Conservation (phyloP, 352 stramenopile species). For the Globisporangium barbulae region DNA sequence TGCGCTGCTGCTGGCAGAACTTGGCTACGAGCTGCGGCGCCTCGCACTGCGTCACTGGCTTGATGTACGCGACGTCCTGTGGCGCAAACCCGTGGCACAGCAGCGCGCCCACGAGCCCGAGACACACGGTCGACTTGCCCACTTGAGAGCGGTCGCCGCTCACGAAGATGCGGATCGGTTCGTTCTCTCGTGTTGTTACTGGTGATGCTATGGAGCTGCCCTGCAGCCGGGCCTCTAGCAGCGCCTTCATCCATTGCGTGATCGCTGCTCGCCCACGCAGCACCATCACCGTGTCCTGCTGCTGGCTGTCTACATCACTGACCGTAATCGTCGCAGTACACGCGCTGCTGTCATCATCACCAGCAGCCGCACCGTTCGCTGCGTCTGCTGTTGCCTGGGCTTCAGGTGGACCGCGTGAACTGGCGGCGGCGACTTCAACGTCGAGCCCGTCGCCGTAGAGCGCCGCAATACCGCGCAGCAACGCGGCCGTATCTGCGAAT, state of each 20-base stretch:
- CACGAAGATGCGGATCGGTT: constrained; percentile 61
- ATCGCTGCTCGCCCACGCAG: constrained; percentile 25
- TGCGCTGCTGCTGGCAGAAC: constrained; percentile 90
- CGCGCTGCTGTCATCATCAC: too few relatives aligned
- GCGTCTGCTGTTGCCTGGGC: neutral
- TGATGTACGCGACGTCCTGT: constrained; percentile 96
- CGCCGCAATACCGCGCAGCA: constrained; percentile 51
- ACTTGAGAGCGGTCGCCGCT: constrained; percentile 88
- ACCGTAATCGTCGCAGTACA: neutral
- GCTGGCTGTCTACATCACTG: neutral
- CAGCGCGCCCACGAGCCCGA: constrained; percentile 91
- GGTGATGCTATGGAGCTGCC: neutral
- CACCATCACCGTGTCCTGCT: neutral
- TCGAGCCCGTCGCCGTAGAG: constrained; percentile 50
- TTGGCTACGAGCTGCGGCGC: constrained; percentile 91
- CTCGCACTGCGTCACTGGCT: constrained; percentile 97
- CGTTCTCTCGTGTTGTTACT: neutral
- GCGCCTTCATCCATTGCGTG: constrained; percentile 30
- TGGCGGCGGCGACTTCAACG: constrained; percentile 20
- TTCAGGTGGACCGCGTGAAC: neutral
- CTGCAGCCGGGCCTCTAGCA: constrained; percentile 30
- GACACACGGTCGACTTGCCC: constrained; percentile 95
- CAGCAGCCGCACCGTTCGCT: neutral
- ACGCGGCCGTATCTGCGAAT: constrained; percentile 15
- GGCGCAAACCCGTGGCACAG: constrained; percentile 65